Evolutionary conservation across 148 eudicot species (phyloP), one percentile per base, ranked within the genome.

Genomic region (Cornus suecica): DNA sequence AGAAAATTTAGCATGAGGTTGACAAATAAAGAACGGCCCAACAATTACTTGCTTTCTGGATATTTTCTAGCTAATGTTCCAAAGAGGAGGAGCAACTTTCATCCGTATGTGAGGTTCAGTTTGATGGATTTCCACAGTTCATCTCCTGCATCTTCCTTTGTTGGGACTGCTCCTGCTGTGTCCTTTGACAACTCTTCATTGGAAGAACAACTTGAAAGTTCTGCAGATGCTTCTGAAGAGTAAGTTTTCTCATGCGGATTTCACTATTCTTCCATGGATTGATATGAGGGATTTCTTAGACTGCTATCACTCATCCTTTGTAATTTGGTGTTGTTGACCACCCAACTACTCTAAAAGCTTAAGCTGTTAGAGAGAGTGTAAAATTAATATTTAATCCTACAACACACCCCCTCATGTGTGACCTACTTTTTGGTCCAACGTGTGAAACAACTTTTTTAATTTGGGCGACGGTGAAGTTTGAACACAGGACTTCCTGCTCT

Each of bases 1-100:
- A 80, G 80, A 72, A 77, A 83, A 54, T 83, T 82, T 72, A 83
- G 78, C 73, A 90, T 90, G 93, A 87, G 86, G 73, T 79, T 86
- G 79, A 84, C 74, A 64, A 90, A 88, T 66, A 81, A 66, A 29
- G 92, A 81, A 64, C 85, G 71, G 67, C 82, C 81, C 27, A 74
- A 83, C 68, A 84, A 80, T 32, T 71, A 75, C 48, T 68, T 82
- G 29, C 34, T 88, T 18, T 86, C 81, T 76, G 89, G 88, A 31
- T 88, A 89, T 79, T 87, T 89, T 66, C 76, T 80, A 25, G 84
- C 79, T 75, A 84, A 82, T 74, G 84, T 79, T 72, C 76, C 82
- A 30, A 82, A 83, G 85, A 77, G 88, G 64, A 85, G 77, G 65
- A 84, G 81, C 26, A 72, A 60, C 29, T 70, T 74, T 48, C 54